These are phyloP conservation scores for Candida sojae DNA, from an alignment of 1,139 yeast genomes.

Conservation along the genomic window DNA sequence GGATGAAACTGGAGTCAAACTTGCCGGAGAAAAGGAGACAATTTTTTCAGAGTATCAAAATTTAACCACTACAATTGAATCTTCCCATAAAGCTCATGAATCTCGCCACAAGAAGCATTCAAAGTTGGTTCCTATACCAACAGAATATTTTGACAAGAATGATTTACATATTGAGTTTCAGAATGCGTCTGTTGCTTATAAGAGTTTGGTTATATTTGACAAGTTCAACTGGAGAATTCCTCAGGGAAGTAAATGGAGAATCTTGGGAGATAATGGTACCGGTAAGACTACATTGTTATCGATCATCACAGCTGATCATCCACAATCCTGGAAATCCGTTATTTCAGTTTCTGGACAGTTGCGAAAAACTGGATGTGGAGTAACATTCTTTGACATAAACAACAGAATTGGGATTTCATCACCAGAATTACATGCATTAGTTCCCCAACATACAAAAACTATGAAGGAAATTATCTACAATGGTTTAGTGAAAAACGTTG, in stretches of 20 bases:
- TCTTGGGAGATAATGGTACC: slow-evolving; percentile 86
- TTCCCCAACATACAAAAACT: slow-evolving; percentile 56
- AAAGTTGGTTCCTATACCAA: slow-evolving; percentile 9
- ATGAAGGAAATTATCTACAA: slow-evolving; percentile 66
- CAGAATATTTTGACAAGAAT: slow-evolving; percentile 3
- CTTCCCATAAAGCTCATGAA: slow-evolving; percentile 12
- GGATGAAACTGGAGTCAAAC: slow-evolving; percentile 51
- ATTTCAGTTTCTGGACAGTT: slow-evolving; percentile 64
- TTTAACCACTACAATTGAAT: slow-evolving; percentile 2
- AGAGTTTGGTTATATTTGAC: slow-evolving; percentile 58
- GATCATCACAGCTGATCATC: slow-evolving; percentile 89
- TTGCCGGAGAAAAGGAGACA: slow-evolving; percentile 45
- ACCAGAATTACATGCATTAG: slow-evolving; percentile 88
- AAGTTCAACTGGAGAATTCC: slow-evolving; percentile 67
- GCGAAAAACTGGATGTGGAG: slow-evolving; percentile 69
- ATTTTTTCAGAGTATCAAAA: not conserved
- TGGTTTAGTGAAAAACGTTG: slow-evolving; percentile 62
- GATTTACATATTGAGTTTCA: slow-evolving; percentile 56
- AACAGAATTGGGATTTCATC: slow-evolving; percentile 81
- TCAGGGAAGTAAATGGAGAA: slow-evolving; percentile 82
- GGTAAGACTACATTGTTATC: slow-evolving; percentile 91
- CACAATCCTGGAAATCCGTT: slow-evolving; percentile 87
- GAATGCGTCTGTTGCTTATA: slow-evolving; percentile 66
- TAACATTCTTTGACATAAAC: slow-evolving; percentile 78
- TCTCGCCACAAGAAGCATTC: slow-evolving; percentile 5